phyloP scores from a whole-genome alignment of 2,329 filamentous ascomycete genomes.

The Trichoderma sp. region DNA sequence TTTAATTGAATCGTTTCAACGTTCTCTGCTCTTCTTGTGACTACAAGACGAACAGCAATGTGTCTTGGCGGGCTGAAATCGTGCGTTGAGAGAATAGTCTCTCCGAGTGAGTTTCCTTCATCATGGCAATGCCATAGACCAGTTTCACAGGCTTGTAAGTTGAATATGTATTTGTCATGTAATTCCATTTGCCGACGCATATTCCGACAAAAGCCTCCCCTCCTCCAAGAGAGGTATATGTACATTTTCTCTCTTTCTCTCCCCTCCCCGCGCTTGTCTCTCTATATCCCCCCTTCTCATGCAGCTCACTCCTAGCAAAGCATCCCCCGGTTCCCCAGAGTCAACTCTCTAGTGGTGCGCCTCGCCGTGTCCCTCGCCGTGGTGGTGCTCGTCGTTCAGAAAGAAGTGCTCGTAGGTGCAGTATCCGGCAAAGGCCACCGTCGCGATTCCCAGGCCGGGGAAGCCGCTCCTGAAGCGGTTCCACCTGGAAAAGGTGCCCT shows the following conservation, averaged over 20 bases:
- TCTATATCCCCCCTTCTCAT: not conserved
- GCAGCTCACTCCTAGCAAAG: slow-evolving; percentile 9
- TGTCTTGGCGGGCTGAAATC: too few relatives aligned
- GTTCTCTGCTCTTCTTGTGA: not conserved
- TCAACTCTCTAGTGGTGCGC: slow-evolving; percentile 58
- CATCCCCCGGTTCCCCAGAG: not conserved
- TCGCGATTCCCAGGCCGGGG: slow-evolving; percentile 89
- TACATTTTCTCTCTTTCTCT: slow-evolving; percentile 23
- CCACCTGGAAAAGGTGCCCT: slow-evolving; percentile 80
- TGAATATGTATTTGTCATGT: slow-evolving; percentile 5
- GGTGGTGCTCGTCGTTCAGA: slow-evolving; percentile 69
- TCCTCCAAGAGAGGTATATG: slow-evolving; percentile 20
- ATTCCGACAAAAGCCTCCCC: not conserved
- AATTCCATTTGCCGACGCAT: slow-evolving; percentile 14
- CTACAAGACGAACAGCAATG: not conserved
- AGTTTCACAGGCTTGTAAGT: not conserved
- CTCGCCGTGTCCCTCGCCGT: slow-evolving; percentile 52
- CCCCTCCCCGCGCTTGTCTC: too few relatives aligned
- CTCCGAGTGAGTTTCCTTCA: too few relatives aligned
- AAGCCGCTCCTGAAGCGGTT: slow-evolving; percentile 88
- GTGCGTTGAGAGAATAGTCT: too few relatives aligned
- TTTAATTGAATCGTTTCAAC: not conserved
- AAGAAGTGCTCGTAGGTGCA: slow-evolving; percentile 89
- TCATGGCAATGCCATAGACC: not conserved
- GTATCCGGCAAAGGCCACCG: slow-evolving; percentile 87